Evolutionary conservation across 441 rosid species (phyloP), one percentile per base, ranked within the genome.

Genomic region (Eutrema salsugineum): DNA sequence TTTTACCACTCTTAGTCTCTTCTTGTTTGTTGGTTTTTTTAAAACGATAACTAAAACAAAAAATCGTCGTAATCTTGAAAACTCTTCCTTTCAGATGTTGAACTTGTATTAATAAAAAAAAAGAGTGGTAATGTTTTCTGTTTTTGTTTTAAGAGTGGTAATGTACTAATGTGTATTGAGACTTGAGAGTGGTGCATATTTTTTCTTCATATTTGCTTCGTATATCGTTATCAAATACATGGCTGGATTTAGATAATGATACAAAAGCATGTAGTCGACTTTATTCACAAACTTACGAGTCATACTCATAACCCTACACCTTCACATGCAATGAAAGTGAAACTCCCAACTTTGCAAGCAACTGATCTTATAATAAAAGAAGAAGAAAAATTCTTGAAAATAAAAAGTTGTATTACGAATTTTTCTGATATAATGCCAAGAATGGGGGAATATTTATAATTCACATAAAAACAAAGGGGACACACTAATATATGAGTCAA

Each of bases 221-320:
- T 60, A 47, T 14, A 44, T 56, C 66, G 38, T 47, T 61, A 14
- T 62, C 60, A 68, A 46, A 27, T 30, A 57, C 62, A 76, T 32
- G 61, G 74, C 20, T 51, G 66, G 50, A 50, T 69, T 49, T 70
- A 28, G 79, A 70, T 63, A 70, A 64, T 50, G 76, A 76, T 48
- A 76, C 48, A 70, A 75, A 76, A 48, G 66, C 42, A 76, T 39
- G 70, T 15, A 69, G n/a, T 20, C 47, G 48, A 56, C 74, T 69
- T 56, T 69, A 69, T 76, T 69, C 72, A 57, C 57, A 58, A 20
- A 35, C 72, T 50, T 49, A 50, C 8, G 30, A 58, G 66, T 76
- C 79, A 64, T 49, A 58, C 24, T 62, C 61, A 66, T 27, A 66
- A 59, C 72, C 72, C 72, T 51, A 77, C 80, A 35, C 80, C n/a